These are phyloP conservation scores for Acacia pycnantha DNA, from an alignment of 331 rosid species.

Conservation along the genomic window DNA sequence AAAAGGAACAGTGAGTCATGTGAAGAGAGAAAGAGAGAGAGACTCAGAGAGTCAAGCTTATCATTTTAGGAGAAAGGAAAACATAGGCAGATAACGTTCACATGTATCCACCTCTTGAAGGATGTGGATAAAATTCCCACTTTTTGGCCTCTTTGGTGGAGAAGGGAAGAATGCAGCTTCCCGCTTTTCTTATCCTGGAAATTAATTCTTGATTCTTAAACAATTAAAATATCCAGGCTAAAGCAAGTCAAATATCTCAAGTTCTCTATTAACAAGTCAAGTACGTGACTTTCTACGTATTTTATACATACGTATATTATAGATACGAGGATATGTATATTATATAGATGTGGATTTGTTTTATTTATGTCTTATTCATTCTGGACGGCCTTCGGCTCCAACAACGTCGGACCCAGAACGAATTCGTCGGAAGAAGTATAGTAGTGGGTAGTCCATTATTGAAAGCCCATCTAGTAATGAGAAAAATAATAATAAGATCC, in stretches of 20 bases:
- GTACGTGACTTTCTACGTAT: background rate
- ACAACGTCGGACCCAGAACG: background rate
- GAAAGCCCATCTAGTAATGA: background rate
- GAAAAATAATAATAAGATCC: background rate
- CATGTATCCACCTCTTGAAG: background rate
- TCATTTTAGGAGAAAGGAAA: background rate
- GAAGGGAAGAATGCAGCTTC: background rate
- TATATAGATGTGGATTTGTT: background rate
- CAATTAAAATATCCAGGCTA: too few relatives aligned
- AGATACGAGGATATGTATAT: too few relatives aligned
- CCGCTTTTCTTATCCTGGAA: background rate
- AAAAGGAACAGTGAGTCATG: constrained; percentile 10
- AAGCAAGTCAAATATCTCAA: background rate
- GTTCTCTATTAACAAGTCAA: background rate
- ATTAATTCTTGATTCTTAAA: background rate
- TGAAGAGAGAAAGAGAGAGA: constrained; percentile 27
- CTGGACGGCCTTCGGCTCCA: background rate
- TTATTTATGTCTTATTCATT: background rate
- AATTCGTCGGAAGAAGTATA: background rate
- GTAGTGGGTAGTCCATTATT: background rate
- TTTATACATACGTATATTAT: too few relatives aligned
- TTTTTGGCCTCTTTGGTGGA: background rate
- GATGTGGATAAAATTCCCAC: background rate
- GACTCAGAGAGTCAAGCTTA: background rate
- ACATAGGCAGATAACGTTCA: background rate